A percentile compares a stretch with the other conserved stretches of the same genome.
These are phyloP conservation scores for Metschnikowia koreensis DNA, from an alignment of 805 yeast genomes.

Conservation along the genomic window DNA sequence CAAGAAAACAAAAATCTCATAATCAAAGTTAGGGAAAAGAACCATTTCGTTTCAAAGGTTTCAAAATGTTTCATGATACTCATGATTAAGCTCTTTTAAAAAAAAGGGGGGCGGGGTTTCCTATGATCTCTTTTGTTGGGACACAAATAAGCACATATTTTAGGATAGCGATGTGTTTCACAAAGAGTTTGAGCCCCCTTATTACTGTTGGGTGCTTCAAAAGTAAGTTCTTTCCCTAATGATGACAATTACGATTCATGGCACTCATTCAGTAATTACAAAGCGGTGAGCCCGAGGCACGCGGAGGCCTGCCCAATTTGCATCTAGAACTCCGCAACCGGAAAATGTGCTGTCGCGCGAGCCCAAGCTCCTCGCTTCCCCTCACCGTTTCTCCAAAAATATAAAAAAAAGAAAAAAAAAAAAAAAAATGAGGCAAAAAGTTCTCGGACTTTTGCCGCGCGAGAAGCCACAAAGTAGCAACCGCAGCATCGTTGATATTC, in stretches of 20 bases:
- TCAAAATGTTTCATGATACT: too few species aligned
- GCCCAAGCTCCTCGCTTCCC: slow-evolving; percentile 7
- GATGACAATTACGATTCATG: not conserved
- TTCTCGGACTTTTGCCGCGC: slow-evolving; percentile 12
- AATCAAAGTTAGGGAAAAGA: too few species aligned
- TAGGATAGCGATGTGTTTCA: not conserved
- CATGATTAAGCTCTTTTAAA: too few species aligned
- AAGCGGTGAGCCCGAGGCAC: not conserved
- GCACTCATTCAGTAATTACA: not conserved
- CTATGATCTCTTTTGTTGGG: too few species aligned
- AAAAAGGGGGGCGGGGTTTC: too few species aligned
- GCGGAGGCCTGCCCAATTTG: not conserved
- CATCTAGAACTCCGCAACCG: slow-evolving; percentile 5
- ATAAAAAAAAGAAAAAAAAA: slow-evolving; percentile 1
- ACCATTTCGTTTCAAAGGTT: too few species aligned
- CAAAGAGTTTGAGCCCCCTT: too few species aligned
- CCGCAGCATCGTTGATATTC: not conserved
- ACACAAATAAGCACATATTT: too few species aligned
- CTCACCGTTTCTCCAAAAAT: not conserved
- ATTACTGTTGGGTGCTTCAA: too few species aligned
- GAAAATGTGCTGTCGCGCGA: slow-evolving; percentile 3
- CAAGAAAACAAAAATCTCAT: too few species aligned
- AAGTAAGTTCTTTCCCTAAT: too few species aligned
- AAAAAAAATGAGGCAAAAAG: not conserved
- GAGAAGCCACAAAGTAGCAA: slow-evolving; percentile 1